phyloP scores from a whole-genome alignment of 2,329 filamentous ascomycete species.

The Metarhizium humberi region DNA sequence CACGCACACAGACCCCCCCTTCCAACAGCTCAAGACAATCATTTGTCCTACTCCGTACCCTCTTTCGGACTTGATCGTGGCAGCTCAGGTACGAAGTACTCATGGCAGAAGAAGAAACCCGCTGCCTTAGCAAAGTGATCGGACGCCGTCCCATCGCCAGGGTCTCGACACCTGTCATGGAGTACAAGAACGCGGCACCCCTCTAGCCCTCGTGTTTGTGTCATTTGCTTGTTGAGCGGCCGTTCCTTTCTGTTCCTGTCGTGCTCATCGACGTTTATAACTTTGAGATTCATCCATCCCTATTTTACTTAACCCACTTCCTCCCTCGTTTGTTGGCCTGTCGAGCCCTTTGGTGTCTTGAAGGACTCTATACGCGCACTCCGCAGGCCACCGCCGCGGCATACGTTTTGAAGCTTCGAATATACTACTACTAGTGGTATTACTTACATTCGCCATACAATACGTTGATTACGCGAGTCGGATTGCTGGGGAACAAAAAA shows the following conservation, averaged over 20 bases:
- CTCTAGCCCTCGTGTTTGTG: constrained; percentile 14
- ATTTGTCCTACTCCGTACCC: constrained; percentile 13
- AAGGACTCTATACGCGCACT: neutral
- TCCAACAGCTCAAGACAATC: constrained; percentile 21
- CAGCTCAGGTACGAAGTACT: constrained; percentile 19
- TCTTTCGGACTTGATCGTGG: constrained; percentile 18
- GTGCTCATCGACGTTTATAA: constrained; percentile 13
- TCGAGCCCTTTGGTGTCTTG: constrained; percentile 4
- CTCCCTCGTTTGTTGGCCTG: constrained; percentile 11
- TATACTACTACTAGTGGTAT: neutral
- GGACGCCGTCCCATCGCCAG: constrained; percentile 13
- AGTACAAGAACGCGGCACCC: constrained; percentile 23
- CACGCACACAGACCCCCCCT: constrained; percentile 24
- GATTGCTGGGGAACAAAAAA: neutral
- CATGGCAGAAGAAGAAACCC: constrained; percentile 18
- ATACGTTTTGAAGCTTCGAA: constrained; percentile 4
- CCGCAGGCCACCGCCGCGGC: neutral
- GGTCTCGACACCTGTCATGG: constrained; percentile 15
- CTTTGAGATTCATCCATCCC: constrained; percentile 12
- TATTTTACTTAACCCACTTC: constrained; percentile 15
- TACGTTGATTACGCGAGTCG: neutral
- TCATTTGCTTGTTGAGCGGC: constrained; percentile 11
- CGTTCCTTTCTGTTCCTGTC: constrained; percentile 11
- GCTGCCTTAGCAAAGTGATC: constrained; percentile 16
- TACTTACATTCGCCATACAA: neutral